Evolutionary conservation across 371 early-diverging fungal species (phyloP), one percentile per base, ranked within the genome.

Genomic region (Actinomucor elegans): DNA sequence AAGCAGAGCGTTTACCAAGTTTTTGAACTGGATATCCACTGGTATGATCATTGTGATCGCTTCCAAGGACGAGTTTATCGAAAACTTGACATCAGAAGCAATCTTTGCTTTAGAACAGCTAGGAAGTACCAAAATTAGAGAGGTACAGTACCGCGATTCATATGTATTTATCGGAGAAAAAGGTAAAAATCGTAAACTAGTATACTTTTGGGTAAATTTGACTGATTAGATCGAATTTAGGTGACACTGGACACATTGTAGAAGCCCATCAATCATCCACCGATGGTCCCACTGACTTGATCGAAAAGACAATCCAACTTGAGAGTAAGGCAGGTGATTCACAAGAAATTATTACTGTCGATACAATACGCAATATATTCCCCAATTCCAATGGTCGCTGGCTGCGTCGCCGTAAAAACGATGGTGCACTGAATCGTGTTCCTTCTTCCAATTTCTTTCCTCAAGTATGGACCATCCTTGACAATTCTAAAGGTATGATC

Each of bases 341-440:
- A 4, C 28, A 43, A 34, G 36, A 49, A 18, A 26, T 26, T 21
- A 66, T 74, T 5, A 71, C 77, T 10, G 57, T 56, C 1, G 63
- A 77, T 2, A 68, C 63, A 17, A 60, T 75, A 5, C 61, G 67
- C 3, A 60, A 53, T 3, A 57, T 80, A 52, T 88, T 86, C 12
- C 86, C 85, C 20, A 75, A 78, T 31, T 69, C 83, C 14, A 66
- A 75, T 21, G 92, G 92, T 14, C 66, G 83, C 27, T 92, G 93
- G 93, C 50, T 90, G 24, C 75, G 89, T 32, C 78, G 84, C 5
- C 83, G 89, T 48, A 83, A 81, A 66, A 90, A 91, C 47, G 92
- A 94, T 61, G 94, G 94, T 14, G 85, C 94, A 1, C 64, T 94
- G 20, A 90, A 91, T 67, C 77, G 93, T 12, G 90, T 88, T 2